Percentiles rank a stretch among this genome's conserved stretches.
These are phyloP conservation scores for Massariosphaeria phaeospora DNA, from an alignment of 495 filamentous ascomycete species.

Conservation along the genomic window DNA sequence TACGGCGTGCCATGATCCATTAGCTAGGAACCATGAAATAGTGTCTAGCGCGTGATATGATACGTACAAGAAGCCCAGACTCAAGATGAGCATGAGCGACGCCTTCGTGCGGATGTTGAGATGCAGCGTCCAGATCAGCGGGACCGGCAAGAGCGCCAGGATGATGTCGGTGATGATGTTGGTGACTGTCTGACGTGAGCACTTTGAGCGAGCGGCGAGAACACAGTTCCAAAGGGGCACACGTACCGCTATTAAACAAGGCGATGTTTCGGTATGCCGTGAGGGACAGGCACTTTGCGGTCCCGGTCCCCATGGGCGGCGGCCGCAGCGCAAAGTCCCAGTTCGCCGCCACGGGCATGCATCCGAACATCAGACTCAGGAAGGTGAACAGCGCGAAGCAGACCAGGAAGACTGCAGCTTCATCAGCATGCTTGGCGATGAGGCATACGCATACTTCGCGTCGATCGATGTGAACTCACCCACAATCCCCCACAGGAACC, in stretches of 20 bases:
- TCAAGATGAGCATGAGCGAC: slow-evolving; percentile 30
- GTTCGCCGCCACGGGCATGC: slow-evolving; percentile 31
- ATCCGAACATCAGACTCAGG: slow-evolving; percentile 31
- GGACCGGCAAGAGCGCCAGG: slow-evolving; percentile 34
- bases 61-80: slow-evolving; percentile 33
- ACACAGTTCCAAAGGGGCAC: background rate
- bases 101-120: slow-evolving; percentile 35
- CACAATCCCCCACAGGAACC: slow-evolving; percentile 31
- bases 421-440: too few species aligned
- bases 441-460: background rate
- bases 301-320: slow-evolving; percentile 22
- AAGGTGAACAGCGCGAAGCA: slow-evolving; percentile 28
- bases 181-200: slow-evolving; percentile 21
- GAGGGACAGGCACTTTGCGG: slow-evolving; percentile 29
- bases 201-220: background rate
- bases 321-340: slow-evolving; percentile 27
- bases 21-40: background rate
- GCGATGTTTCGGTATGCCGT: slow-evolving; percentile 26
- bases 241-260: slow-evolving; percentile 22
- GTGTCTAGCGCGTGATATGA: background rate
- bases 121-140: slow-evolving; percentile 34
- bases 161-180: slow-evolving; percentile 36
- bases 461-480: slow-evolving; percentile 13
- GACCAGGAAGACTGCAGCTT: slow-evolving; percentile 27
- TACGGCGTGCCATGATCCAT: too few species aligned